Evolutionary conservation across 768 basidiomycete genomes (phyloP).

Genomic region (Filobasidium wieringae): DNA sequence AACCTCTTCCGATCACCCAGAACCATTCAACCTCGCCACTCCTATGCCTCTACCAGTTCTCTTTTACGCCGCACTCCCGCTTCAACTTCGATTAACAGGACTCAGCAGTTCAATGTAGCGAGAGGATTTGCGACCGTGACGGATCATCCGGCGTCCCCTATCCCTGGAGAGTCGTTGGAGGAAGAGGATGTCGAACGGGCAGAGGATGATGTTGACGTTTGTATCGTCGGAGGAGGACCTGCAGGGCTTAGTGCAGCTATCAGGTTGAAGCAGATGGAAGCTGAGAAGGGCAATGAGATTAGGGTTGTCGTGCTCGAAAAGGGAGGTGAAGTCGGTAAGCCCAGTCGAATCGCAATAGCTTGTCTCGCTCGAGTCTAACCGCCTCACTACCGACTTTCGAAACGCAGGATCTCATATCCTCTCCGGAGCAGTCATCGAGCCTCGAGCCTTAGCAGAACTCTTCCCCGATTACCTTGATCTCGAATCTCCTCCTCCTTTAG

Average conservation of each 20-base stretch:
- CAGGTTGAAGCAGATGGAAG: conserved; percentile 80
- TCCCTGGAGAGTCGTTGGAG: not conserved
- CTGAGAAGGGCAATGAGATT: conserved; percentile 57
- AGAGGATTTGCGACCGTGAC: not conserved
- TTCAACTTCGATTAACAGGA: too few species aligned
- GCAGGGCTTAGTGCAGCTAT: conserved; percentile 95
- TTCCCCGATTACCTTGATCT: conserved; percentile 62
- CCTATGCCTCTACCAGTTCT: too few species aligned
- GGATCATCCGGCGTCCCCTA: not conserved
- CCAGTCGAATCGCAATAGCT: not conserved
- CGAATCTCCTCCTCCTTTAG: conserved; percentile 61
- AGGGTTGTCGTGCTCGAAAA: conserved; percentile 93
- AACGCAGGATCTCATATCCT: conserved; percentile 75
- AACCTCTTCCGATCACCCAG: too few species aligned
- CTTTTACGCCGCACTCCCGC: too few species aligned
- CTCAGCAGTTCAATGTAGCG: too few species aligned
- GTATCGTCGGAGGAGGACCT: conserved; percentile 91
- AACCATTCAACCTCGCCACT: too few species aligned
- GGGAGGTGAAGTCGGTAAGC: conserved; percentile 78
- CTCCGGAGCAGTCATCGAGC: conserved; percentile 90
- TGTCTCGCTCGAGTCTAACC: not conserved
- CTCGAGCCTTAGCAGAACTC: conserved; percentile 77
- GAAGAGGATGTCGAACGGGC: conserved; percentile 54
- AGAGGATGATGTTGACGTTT: conserved; percentile 89
- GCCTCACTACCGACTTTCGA: not conserved